Evolutionary conservation across 208 protist species (phyloP), one percentile per base, ranked within the genome.

Genomic region (Wallacemonas sp.): DNA sequence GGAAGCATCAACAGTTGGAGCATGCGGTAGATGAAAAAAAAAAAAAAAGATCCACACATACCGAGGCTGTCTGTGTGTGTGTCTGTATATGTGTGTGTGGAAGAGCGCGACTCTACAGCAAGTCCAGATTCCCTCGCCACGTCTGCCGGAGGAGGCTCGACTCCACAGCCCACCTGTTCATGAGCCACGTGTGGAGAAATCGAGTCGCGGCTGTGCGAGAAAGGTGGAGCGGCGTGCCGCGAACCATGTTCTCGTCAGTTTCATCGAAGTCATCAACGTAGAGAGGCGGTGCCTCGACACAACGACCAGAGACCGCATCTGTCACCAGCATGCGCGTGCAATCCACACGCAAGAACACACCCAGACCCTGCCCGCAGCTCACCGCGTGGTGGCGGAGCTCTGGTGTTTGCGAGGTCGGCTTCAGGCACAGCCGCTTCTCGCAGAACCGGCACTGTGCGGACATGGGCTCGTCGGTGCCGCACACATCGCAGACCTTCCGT

Each of bases 251-350:
- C 27, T 53, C 27, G 24, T 80, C 75, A 36, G 53, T 72, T 36
- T 89, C 80, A 8, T 80, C 88, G 62, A 82, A 84, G 44, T 90
- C 79, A 56, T 91, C 82, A 8, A 75, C 67, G 80, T 95, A 95
- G 42, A 84, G 66, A n/a, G 77, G 72, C 12, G 15, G 41, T 27
- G 75, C 46, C 2, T 59, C 11, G 33, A 75, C 62, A 28, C 78
- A 51, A 4, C 79, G 73, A 0, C 62, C 77, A 11, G 62, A 51
- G 1, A 80, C 62, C 21, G 83, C 77, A 46, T 88, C 66, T 6
- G 89, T 36, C 19, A 95, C 70, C 19, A 77, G 44, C 9, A 90
- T 71, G 24, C 30, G 45, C 12, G 79, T 82, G n/a, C 36, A 22
- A 3, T 45, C 55, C 3, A 86, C 61, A 8, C 68, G 54, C 22